Percentiles rank a stretch among this genome's conserved stretches.
These are phyloP conservation scores for Aspergillus uvarum DNA, from an alignment of 2,329 filamentous ascomycete genomes.

Conservation along the genomic window DNA sequence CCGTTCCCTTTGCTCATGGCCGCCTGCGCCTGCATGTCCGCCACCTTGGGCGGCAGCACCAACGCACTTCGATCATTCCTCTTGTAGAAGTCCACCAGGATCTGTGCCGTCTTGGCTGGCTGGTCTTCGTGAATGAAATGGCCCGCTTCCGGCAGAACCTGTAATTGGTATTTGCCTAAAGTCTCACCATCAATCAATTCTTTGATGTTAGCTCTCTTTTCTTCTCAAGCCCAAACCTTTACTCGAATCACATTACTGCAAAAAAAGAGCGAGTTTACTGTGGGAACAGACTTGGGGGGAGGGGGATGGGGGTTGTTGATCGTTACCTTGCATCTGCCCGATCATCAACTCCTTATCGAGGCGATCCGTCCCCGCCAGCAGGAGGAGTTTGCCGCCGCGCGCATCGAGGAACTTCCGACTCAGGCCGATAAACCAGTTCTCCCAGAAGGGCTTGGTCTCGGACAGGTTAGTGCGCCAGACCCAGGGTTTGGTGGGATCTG, in stretches of 20 bases:
- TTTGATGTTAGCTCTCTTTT: background rate
- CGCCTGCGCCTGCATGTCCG: constrained; percentile 57
- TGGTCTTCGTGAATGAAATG: constrained; percentile 97
- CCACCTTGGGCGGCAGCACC: constrained; percentile 89
- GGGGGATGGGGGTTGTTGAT: too few species aligned
- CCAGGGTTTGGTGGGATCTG: constrained; percentile 57
- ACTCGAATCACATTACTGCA: background rate
- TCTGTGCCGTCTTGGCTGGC: constrained; percentile 81
- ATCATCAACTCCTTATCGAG: constrained; percentile 91
- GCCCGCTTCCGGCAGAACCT: constrained; percentile 90
- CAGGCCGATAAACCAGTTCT: constrained; percentile 86
- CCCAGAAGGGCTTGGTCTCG: constrained; percentile 86
- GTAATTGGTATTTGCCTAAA: constrained; percentile 81
- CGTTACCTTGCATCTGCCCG: constrained; percentile 88
- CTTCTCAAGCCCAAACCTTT: too few species aligned
- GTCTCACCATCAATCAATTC: background rate
- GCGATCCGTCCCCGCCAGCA: constrained; percentile 85
- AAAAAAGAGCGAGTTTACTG: background rate
- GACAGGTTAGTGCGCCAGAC: constrained; percentile 83
- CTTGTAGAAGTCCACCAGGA: constrained; percentile 86
- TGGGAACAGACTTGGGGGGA: background rate
- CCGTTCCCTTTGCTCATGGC: constrained; percentile 42
- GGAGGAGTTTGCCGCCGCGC: constrained; percentile 76
- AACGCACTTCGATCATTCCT: constrained; percentile 83
- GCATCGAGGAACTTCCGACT: constrained; percentile 83